Evolutionary conservation across 345 rosid genomes (phyloP).

Genomic region (Linum lewisii): DNA sequence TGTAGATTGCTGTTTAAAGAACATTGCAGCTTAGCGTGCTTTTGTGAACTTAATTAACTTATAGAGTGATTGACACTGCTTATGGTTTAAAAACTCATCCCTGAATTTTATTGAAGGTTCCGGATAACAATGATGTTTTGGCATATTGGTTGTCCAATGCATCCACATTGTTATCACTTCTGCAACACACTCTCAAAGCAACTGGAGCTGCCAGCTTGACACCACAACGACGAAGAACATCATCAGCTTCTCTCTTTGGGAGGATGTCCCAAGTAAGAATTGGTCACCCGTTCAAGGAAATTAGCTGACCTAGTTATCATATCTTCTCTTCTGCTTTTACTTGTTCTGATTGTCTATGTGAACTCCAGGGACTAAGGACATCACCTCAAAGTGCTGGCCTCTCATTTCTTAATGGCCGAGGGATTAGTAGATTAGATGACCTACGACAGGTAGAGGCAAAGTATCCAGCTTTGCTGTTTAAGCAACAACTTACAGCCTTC

Average conservation of each 20-base stretch:
- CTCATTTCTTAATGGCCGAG: slow-evolving; percentile 66
- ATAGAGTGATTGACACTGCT: slow-evolving; percentile 16
- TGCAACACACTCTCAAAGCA: slow-evolving; percentile 95
- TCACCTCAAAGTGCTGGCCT: slow-evolving; percentile 93
- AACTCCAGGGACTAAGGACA: slow-evolving; percentile 62
- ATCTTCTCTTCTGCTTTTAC: background rate
- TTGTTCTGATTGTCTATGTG: slow-evolving; percentile 12
- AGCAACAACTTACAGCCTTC: slow-evolving; percentile 98
- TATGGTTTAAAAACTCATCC: slow-evolving; percentile 1
- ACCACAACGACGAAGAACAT: slow-evolving; percentile 87
- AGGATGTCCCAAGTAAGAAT: slow-evolving; percentile 91
- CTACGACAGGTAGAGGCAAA: slow-evolving; percentile 93
- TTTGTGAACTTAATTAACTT: background rate
- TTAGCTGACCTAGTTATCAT: slow-evolving; percentile 5
- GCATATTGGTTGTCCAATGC: slow-evolving; percentile 97
- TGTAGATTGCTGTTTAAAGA: background rate
- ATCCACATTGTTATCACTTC: slow-evolving; percentile 70
- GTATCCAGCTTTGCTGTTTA: slow-evolving; percentile 92
- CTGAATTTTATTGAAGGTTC: slow-evolving; percentile 45
- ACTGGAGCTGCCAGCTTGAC: slow-evolving; percentile 97
- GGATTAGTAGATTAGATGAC: slow-evolving; percentile 68
- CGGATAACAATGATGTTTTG: slow-evolving; percentile 65
- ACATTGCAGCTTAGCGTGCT: background rate
- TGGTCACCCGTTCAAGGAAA: slow-evolving; percentile 6
- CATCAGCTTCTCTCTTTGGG: slow-evolving; percentile 88